A percentile compares a stretch with the other conserved stretches of the same genome.
Evolutionary conservation across 805 yeast species (phyloP).

Genomic region (Candida insectorum): DNA sequence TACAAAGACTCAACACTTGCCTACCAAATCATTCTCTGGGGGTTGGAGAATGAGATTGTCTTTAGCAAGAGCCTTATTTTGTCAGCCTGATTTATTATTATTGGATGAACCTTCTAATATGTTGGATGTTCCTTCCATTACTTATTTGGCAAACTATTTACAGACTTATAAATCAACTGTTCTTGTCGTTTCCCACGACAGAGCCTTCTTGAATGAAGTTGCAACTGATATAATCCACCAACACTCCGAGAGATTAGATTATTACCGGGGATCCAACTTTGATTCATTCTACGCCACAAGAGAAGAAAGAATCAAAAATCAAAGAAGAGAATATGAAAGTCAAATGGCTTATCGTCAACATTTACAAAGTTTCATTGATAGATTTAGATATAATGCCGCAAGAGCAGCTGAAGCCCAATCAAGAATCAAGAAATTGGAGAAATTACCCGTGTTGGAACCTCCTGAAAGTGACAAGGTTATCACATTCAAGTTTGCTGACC

Average conservation of each 20-base stretch:
- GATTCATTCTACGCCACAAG: constrained; percentile 90
- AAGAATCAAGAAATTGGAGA: constrained; percentile 93
- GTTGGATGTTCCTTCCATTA: constrained; percentile 99
- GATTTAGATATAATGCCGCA: constrained; percentile 96
- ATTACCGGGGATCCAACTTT: constrained; percentile 90
- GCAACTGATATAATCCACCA: constrained; percentile 98
- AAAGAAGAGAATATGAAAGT: constrained; percentile 91
- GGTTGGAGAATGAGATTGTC: constrained; percentile 99
- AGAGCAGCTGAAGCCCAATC: constrained; percentile 97
- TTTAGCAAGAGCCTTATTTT: constrained; percentile 95
- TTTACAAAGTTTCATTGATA: constrained; percentile 91
- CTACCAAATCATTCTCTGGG: constrained; percentile 94
- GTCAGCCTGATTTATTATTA: constrained; percentile 89
- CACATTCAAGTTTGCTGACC: constrained; percentile 91
- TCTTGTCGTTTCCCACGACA: constrained; percentile 94
- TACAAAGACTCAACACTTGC: constrained; percentile 72
- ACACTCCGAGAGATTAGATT: constrained; percentile 94
- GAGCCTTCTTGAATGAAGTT: constrained; percentile 94
- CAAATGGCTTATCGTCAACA: constrained; percentile 96
- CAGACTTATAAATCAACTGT: constrained; percentile 91
- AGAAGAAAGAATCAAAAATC: constrained; percentile 93
- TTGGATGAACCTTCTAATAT: constrained; percentile 99
- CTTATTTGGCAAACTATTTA: constrained; percentile 84
- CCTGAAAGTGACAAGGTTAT: constrained; percentile 89
- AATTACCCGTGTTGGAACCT: constrained; percentile 85